Conservation (phyloP, 1,284 basidiomycete species). For the Xanthoconium separans region DNA sequence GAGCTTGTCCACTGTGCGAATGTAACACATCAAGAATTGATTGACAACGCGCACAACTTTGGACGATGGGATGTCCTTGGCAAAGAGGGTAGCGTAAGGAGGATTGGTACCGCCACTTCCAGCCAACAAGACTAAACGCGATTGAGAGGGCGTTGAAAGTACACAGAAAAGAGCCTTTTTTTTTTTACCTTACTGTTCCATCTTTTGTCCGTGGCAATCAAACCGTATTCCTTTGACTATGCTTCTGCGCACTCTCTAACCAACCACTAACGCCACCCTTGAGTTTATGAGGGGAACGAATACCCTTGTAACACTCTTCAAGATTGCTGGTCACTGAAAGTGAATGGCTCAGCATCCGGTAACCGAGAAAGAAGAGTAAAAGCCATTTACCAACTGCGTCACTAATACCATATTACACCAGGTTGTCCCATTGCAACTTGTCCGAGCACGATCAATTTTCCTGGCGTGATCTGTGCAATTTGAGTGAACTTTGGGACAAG, state of each 20-base stretch:
- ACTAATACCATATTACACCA: conserved; percentile 80
- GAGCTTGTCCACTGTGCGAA: conserved; percentile 67
- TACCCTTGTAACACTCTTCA: conserved; percentile 73
- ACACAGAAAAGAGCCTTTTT: not conserved
- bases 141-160: not conserved
- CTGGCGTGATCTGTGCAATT: conserved; percentile 55
- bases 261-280: conserved; percentile 82
- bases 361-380: not conserved
- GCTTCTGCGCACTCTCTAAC: conserved; percentile 77
- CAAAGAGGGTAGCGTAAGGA: conserved; percentile 52
- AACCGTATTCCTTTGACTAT: conserved; percentile 73
- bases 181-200: conserved; percentile 65
- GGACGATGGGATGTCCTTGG: conserved; percentile 56
- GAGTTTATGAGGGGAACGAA: conserved; percentile 73
- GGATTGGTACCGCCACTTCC: conserved; percentile 77
- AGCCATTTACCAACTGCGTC: conserved; percentile 61
- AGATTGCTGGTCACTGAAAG: conserved; percentile 59
- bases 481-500: not conserved
- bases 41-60: conserved; percentile 68
- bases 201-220: conserved; percentile 78
- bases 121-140: conserved; percentile 57
- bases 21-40: conserved; percentile 72
- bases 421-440: conserved; percentile 59
- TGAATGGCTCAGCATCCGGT: conserved; percentile 4
- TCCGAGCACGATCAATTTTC: conserved; percentile 66